Evolutionary conservation across 768 basidiomycete species (phyloP).

Genomic region (Thelephora aurantiotincta): DNA sequence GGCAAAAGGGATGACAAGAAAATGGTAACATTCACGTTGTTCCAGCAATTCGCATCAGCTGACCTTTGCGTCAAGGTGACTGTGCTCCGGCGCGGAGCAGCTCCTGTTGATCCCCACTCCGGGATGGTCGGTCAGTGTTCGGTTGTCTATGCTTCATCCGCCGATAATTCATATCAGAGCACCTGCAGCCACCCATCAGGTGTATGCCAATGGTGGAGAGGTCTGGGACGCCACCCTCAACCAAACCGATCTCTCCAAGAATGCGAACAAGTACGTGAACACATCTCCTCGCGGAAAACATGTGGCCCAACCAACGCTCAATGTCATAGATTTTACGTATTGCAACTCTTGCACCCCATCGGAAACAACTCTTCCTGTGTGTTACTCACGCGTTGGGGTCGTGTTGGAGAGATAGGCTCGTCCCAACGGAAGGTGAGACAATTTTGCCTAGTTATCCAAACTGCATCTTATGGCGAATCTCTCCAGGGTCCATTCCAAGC

Average conservation of each 20-base stretch:
- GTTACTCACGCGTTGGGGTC: conserved; percentile 46
- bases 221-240: conserved; percentile 52
- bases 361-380: conserved; percentile 21
- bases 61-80: conserved; percentile 19
- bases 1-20: conserved; percentile 3
- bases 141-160: background rate
- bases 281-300: background rate
- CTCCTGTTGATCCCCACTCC: conserved; percentile 38
- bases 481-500: conserved; percentile 33
- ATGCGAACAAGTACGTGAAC: conserved; percentile 30
- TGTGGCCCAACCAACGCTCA: background rate
- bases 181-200: conserved; percentile 33
- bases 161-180: background rate
- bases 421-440: conserved; percentile 30
- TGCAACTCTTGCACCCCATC: conserved; percentile 40
- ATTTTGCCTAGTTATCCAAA: background rate
- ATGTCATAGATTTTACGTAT: conserved; percentile 36
- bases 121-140: conserved; percentile 28
- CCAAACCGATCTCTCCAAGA: conserved; percentile 40
- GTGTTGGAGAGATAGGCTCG: conserved; percentile 43
- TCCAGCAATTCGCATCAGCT: background rate
- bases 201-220: conserved; percentile 25
- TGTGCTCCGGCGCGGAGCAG: conserved; percentile 37
- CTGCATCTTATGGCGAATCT: background rate
- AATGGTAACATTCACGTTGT: background rate